Evolutionary conservation across 345 rosid genomes (phyloP), one percentile per base, ranked within the genome.

Genomic region (Nasturtium officinale): DNA sequence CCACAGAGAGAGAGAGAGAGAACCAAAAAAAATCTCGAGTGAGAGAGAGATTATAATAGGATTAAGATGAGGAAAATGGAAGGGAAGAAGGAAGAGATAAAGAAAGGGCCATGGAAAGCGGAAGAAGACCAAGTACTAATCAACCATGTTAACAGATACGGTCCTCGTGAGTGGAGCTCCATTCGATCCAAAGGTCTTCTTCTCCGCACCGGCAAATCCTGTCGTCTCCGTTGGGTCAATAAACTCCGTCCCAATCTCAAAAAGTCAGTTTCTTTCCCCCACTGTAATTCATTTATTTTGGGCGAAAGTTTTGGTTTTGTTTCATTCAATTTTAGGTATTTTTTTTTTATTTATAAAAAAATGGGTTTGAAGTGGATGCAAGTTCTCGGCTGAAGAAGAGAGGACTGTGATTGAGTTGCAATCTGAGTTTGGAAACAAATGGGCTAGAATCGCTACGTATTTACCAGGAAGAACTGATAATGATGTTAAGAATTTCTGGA

Each of bases 81-180:
- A 61, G 73, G 45, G 76, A 78, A 69, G 73, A 67, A 59, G 60
- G 88, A 74, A 20, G 89, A 84, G 33, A 85, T 83, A 2, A 85
- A 89, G 72, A 95, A 95, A 82, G 96, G 99, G 40, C 93, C 98
- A 54, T 90, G 99, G 99, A 88, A 88, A 78, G 83, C 84, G 1
- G 99, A 95, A 54, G 99, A 95, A 78, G 99, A 95, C 64, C 82
- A 88, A 61, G 91, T 91, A 2, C 75, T 95, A 2, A 78, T 84
- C 25, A 88, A 79, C 79, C 97, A 88, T 21, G 98, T 95, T 2
- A 85, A 77, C 59, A 80, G 75, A 63, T 85, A 87, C 29, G 98
- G 99, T 8, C 90, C 98, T 50, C 85, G 96, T 11, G 99, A 91
- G 76, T 95, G 98, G 99, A 91, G 98, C 96, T 91, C 97, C 89